phyloP scores from a whole-genome alignment of 129 eudicot species.

The Dittrichia graveolens region DNA sequence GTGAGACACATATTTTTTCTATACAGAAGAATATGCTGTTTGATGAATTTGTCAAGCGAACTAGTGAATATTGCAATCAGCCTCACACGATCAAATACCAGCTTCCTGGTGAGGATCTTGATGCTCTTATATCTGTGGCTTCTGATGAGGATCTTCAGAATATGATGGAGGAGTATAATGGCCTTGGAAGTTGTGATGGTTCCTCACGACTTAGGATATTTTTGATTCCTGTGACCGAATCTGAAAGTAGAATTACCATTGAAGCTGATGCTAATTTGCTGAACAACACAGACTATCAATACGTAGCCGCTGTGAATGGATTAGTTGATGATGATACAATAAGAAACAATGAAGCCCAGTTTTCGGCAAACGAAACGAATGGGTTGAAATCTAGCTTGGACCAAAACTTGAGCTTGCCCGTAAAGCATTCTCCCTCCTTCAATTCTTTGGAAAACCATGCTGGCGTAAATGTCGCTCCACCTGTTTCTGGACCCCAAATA shows the following conservation, averaged over 20 bases:
- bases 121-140: constrained; percentile 84
- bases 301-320: constrained; percentile 85
- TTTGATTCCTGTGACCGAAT: constrained; percentile 65
- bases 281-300: constrained; percentile 61
- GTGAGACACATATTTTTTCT: constrained; percentile 81
- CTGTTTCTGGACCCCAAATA: constrained; percentile 35
- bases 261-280: constrained; percentile 45
- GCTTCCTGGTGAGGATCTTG: constrained; percentile 97
- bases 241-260: constrained; percentile 38
- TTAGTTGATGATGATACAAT: constrained; percentile 41
- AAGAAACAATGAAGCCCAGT: constrained; percentile 35
- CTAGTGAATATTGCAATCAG: constrained; percentile 59
- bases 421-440: constrained; percentile 32
- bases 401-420: constrained; percentile 34
- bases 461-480: constrained; percentile 24
- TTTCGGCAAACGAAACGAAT: constrained; percentile 29
- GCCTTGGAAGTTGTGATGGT: constrained; percentile 54
- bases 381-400: constrained; percentile 38
- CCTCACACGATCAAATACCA: constrained; percentile 82
- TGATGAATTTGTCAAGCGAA: constrained; percentile 61
- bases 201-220: constrained; percentile 75
- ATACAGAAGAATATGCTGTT: constrained; percentile 56
- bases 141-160: constrained; percentile 92
- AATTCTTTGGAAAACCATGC: constrained; percentile 37
- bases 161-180: constrained; percentile 85